Evolutionary conservation across 441 rosid species (phyloP).

Genomic region (Erodium trifolium): DNA sequence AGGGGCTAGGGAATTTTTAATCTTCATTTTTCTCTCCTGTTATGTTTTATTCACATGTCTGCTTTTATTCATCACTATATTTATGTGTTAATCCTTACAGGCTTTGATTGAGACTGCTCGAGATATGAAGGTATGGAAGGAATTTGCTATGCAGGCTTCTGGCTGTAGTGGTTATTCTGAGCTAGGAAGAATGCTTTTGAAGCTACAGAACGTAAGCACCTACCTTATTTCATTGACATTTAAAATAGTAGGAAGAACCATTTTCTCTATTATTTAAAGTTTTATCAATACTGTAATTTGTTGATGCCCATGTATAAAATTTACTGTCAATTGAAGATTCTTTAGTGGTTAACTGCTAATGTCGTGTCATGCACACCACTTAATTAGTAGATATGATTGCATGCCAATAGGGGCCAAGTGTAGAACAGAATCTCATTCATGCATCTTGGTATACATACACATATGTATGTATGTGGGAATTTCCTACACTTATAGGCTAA

Average conservation of each 20-base stretch:
- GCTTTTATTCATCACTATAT: slow-evolving; percentile 18
- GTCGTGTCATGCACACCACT: not conserved
- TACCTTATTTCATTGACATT: slow-evolving; percentile 3
- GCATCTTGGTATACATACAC: not conserved
- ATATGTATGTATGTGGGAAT: not conserved
- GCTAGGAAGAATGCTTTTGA: slow-evolving; percentile 85
- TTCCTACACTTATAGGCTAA: not conserved
- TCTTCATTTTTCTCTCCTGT: not conserved
- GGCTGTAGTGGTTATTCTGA: slow-evolving; percentile 67
- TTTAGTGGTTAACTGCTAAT: not conserved
- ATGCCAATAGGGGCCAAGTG: not conserved
- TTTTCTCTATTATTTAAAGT: not conserved
- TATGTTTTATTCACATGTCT: slow-evolving; percentile 10
- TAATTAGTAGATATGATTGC: not conserved
- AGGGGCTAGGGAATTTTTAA: slow-evolving; percentile 8
- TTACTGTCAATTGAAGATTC: not conserved
- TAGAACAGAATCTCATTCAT: not conserved
- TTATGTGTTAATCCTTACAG: slow-evolving; percentile 35
- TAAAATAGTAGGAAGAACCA: not conserved
- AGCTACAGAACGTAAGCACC: slow-evolving; percentile 61
- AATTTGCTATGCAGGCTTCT: slow-evolving; percentile 80
- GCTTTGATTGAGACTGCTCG: slow-evolving; percentile 71
- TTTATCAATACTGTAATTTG: not conserved
- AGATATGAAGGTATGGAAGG: slow-evolving; percentile 76
- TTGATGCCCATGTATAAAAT: not conserved